phyloP scores from a whole-genome alignment of 495 filamentous ascomycete genomes.

The Aspergillus coremiiformis region DNA sequence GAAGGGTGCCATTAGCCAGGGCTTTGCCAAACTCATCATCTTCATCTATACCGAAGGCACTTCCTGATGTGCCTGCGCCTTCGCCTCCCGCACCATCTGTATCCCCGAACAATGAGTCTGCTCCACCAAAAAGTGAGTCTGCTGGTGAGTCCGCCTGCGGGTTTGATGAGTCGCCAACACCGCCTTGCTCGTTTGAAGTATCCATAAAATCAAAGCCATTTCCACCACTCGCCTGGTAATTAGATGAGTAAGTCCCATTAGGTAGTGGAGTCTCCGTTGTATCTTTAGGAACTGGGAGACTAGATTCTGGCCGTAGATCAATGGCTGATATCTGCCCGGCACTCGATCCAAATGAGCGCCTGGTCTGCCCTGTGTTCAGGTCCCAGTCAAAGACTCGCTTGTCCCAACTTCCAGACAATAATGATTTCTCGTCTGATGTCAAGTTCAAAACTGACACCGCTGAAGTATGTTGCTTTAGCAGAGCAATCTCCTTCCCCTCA shows the following conservation, averaged over 20 bases:
- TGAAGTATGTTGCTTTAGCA: slow-evolving; percentile 76
- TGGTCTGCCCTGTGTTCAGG: slow-evolving; percentile 74
- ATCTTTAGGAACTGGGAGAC: slow-evolving; percentile 64
- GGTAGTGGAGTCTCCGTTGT: slow-evolving; percentile 48
- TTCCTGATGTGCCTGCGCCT: slow-evolving; percentile 47
- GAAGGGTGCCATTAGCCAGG: slow-evolving; percentile 55
- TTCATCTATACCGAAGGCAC: slow-evolving; percentile 64
- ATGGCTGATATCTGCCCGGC: slow-evolving; percentile 83
- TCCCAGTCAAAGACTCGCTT: slow-evolving; percentile 94
- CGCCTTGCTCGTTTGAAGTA: slow-evolving; percentile 35
- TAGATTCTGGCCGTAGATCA: slow-evolving; percentile 74
- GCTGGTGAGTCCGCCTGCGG: slow-evolving; percentile 57
- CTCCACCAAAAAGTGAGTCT: slow-evolving; percentile 57
- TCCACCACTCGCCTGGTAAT: slow-evolving; percentile 42
- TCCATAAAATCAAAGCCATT: slow-evolving; percentile 38
- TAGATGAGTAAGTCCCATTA: slow-evolving; percentile 63
- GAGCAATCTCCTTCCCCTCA: slow-evolving; percentile 80
- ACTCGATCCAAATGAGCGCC: slow-evolving; percentile 64
- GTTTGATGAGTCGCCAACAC: slow-evolving; percentile 28
- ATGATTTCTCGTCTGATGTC: slow-evolving; percentile 74
- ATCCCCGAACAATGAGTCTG: slow-evolving; percentile 71
- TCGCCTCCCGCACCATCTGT: slow-evolving; percentile 53
- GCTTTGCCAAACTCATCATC: slow-evolving; percentile 81
- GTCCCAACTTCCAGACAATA: slow-evolving; percentile 95
- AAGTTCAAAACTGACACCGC: slow-evolving; percentile 85